A percentile compares a stretch with the other conserved stretches of the same genome.
These are phyloP conservation scores for Trichophyton benhamiae DNA, from an alignment of 2,329 filamentous ascomycete species.

Conservation along the genomic window DNA sequence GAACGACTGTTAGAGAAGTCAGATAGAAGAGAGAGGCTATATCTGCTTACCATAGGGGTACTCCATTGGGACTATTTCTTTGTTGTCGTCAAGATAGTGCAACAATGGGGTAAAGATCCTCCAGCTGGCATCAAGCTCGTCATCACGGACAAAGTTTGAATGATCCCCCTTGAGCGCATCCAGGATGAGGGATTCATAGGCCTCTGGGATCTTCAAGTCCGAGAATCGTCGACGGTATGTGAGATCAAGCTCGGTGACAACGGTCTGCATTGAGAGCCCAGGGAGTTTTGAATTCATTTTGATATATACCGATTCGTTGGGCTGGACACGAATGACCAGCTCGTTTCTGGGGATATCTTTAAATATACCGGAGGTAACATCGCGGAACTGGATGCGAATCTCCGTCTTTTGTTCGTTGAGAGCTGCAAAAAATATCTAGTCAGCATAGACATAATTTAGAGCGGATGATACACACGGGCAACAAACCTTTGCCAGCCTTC, in stretches of 20 bases:
- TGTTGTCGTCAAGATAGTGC: conserved; percentile 97
- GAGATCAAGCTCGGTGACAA: conserved; percentile 93
- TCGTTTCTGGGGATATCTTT: conserved; percentile 99
- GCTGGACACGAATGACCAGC: conserved; percentile 97
- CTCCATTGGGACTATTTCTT: conserved; percentile 98
- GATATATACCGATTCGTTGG: conserved; percentile 98
- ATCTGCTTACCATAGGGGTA: conserved; percentile 85
- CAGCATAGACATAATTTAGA: neutral
- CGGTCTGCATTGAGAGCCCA: conserved; percentile 97
- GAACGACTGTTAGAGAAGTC: neutral
- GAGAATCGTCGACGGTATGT: conserved; percentile 98
- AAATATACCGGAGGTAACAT: conserved; percentile 98
- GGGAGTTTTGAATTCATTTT: conserved; percentile 99
- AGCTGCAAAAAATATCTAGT: conserved; percentile 36
- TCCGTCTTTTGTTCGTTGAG: conserved; percentile 99
- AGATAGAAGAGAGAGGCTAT: neutral
- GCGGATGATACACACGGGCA: neutral
- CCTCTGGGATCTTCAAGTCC: conserved; percentile 97
- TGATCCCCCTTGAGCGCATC: conserved; percentile 98
- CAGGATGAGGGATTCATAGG: conserved; percentile 93
- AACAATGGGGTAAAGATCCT: conserved; percentile 95
- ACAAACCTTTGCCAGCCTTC: conserved; percentile 77
- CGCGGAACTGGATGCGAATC: conserved; percentile 98
- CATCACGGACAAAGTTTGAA: conserved; percentile 97
- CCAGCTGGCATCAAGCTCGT: conserved; percentile 95